These are phyloP conservation scores for Sphaerostilbella broomeana DNA, from an alignment of 2,329 filamentous ascomycete genomes.

Conservation along the genomic window DNA sequence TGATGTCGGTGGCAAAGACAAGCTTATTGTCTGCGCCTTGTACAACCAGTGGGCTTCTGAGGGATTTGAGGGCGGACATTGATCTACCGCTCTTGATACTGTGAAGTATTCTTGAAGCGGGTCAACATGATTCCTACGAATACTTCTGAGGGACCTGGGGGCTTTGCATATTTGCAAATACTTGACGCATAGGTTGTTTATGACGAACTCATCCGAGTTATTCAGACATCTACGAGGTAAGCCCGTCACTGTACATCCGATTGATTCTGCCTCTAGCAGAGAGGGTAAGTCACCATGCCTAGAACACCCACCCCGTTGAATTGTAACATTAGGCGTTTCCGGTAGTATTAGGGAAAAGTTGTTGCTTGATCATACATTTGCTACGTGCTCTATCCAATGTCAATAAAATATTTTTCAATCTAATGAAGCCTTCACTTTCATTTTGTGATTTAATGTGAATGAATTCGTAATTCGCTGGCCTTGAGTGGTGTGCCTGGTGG, in stretches of 20 bases:
- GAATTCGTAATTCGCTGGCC: too few species aligned
- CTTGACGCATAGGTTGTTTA: slow-evolving; percentile 14
- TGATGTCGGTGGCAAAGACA: slow-evolving; percentile 25
- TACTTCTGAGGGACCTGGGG: slow-evolving; percentile 34
- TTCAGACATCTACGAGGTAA: slow-evolving; percentile 8
- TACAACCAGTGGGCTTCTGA: slow-evolving; percentile 33
- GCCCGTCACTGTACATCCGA: slow-evolving; percentile 9
- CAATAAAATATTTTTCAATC: too few species aligned
- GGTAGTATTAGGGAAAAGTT: slow-evolving; percentile 7
- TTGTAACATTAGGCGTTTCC: slow-evolving; percentile 11
- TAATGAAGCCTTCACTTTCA: too few species aligned
- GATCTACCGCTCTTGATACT: slow-evolving; percentile 21
- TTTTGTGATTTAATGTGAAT: too few species aligned
- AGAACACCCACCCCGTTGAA: slow-evolving; percentile 9
- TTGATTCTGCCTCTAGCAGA: slow-evolving; percentile 8
- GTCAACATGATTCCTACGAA: slow-evolving; percentile 30
- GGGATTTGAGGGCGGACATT: slow-evolving; percentile 33
- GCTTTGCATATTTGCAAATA: slow-evolving; percentile 23
- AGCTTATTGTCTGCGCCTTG: slow-evolving; percentile 20
- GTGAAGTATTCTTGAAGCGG: slow-evolving; percentile 18
- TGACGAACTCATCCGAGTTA: background rate
- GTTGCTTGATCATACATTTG: background rate
- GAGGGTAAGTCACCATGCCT: slow-evolving; percentile 12
- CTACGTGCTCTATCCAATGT: background rate
- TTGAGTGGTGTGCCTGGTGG: too few species aligned